Evolutionary conservation across 179 eudicot genomes (phyloP).

Genomic region (Heliamphora pulchella): DNA sequence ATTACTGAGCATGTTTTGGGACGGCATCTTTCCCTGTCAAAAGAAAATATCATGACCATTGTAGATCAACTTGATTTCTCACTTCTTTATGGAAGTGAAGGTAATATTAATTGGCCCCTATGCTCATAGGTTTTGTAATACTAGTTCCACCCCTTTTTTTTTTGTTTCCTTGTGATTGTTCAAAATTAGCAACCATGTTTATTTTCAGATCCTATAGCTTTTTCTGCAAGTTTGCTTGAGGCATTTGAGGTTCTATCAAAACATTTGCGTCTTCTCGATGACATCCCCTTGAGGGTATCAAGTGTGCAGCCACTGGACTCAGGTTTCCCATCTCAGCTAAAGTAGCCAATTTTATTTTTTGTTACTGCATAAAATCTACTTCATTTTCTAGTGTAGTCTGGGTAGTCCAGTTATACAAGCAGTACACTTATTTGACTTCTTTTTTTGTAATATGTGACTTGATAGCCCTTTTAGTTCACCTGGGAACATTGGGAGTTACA

Average conservation of each 20-base stretch:
- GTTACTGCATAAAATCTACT: neutral
- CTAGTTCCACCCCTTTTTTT: neutral
- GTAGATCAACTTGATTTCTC: conserved; percentile 90
- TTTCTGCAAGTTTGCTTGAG: conserved; percentile 42
- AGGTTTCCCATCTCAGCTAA: conserved; percentile 45
- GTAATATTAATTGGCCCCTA: conserved; percentile 30
- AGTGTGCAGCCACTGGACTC: conserved; percentile 89
- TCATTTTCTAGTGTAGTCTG: conserved; percentile 1
- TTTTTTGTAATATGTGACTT: no score
- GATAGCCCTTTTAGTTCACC: no score
- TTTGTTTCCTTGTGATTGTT: neutral
- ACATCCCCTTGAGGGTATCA: conserved; percentile 78
- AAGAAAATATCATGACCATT: conserved; percentile 41
- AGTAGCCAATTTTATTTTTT: neutral
- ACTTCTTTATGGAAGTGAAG: conserved; percentile 51
- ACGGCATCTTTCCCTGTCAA: conserved; percentile 66
- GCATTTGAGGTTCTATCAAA: conserved; percentile 66
- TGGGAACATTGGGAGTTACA: neutral
- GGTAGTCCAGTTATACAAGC: neutral
- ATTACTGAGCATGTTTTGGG: conserved; percentile 64
- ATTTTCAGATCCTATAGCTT: conserved; percentile 61
- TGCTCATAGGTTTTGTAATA: conserved; percentile 1
- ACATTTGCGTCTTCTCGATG: conserved; percentile 64
- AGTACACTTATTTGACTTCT: neutral
- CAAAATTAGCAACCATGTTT: neutral